Percentiles rank a stretch among this genome's conserved stretches.
phyloP scores from a whole-genome alignment of 495 filamentous ascomycete genomes.

The Penicillium salamii region DNA sequence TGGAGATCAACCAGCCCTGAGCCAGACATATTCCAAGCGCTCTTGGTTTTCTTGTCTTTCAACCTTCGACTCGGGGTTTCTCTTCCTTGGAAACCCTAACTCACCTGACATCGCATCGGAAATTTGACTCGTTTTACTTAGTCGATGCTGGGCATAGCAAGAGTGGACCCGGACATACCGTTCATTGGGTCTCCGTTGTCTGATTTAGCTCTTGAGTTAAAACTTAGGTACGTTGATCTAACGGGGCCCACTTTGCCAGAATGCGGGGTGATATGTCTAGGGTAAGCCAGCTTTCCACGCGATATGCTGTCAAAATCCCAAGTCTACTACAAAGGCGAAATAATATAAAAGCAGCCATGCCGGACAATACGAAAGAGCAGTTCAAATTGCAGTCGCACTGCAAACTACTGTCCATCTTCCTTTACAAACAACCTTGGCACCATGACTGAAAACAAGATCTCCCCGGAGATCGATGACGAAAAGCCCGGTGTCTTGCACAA shows the following conservation, averaged over 20 bases:
- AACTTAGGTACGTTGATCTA: background rate
- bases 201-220: constrained; percentile 5
- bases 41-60: constrained; percentile 6
- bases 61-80: background rate
- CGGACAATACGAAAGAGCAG: too few species aligned
- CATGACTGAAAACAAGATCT: constrained; percentile 8
- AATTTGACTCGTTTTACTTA: background rate
- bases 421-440: constrained; percentile 1
- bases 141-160: background rate
- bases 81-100: constrained; percentile 3
- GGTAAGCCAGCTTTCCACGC: constrained; percentile 1
- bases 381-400: too few species aligned
- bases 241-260: constrained; percentile 1
- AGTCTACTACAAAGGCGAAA: too few species aligned
- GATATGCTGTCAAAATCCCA: constrained; percentile 1
- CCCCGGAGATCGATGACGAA: constrained; percentile 8
- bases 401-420: background rate
- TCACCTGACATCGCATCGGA: constrained; percentile 4
- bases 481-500: constrained; percentile 5
- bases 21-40: constrained; percentile 1
- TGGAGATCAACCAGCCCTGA: constrained; percentile 1
- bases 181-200: constrained; percentile 6
- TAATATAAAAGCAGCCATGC: too few species aligned
- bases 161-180: background rate
- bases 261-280: constrained; percentile 2